Evolutionary conservation across 768 basidiomycete genomes (phyloP), one percentile per base, ranked within the genome.

Genomic region (Infundibulicybe gibba): DNA sequence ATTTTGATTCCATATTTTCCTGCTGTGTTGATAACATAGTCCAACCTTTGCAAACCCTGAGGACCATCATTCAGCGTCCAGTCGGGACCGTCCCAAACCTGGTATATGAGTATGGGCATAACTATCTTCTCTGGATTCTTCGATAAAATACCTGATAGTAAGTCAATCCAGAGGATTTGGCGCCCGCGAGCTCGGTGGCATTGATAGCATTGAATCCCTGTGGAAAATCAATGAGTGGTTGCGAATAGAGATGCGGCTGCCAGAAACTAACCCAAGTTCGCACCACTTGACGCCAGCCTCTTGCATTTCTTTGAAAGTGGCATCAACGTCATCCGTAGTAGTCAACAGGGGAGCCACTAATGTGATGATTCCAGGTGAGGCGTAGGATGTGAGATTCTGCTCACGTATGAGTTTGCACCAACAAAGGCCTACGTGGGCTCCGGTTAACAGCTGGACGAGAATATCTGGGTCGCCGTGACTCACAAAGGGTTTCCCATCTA

Each of bases 61-160:
- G 80, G 61, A 5, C 82, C 82, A 34, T 69, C 64, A 55, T 87
- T 87, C 78, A 11, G 54, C 58, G 48, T 84, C 67, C 12, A 77
- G 63, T 49, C 84, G 81, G 62, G 86, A 79, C 80, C 79, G 87
- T 15, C 77, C 77, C 76, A 80, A n/a, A 75, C 63, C 71, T 76
- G 50, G 15, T n/a, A 16, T 25, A 37, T 34, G 15, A 32, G 10
- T 33, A 41, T 20, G 32, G 3, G 41, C 31, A 19, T 20, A 40
- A 17, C 25, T 8, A 4, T 3, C 25, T 25, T 25, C 25, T 25
- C 25, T 25, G 8, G 4, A 25, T 25, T 25, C 25, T 4, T 25
- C 25, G 3, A 8, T 8, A 8, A 8, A 25, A 40, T 19, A 60
- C 74, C 54, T 77, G 76, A 53, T 77, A 79, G 54, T 77, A 79